A percentile compares a stretch with the other conserved stretches of the same genome.
phyloP scores from a whole-genome alignment of 768 basidiomycete species.

The Naematelia encephala region DNA sequence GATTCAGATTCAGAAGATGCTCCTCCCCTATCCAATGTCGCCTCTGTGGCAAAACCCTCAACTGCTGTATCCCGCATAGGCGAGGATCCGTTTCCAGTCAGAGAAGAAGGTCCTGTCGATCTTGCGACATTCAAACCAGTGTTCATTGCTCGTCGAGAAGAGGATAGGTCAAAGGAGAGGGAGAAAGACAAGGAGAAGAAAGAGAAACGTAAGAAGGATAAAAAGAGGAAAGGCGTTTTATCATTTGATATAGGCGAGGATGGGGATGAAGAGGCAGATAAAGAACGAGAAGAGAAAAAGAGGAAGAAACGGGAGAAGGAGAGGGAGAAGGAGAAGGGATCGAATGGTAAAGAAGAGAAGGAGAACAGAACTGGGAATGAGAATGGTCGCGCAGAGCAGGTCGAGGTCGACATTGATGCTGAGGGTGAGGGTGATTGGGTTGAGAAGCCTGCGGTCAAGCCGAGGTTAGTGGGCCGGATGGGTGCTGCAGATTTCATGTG shows the following conservation, averaged over 20 bases:
- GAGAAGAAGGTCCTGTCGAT: slow-evolving; percentile 54
- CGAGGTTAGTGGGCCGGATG: slow-evolving; percentile 58
- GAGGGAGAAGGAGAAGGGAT: slow-evolving; percentile 51
- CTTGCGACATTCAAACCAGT: slow-evolving; percentile 79
- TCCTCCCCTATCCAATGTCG: background rate
- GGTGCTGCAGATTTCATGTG: slow-evolving; percentile 73
- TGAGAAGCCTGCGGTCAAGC: slow-evolving; percentile 38
- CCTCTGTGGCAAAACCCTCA: background rate
- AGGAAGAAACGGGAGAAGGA: slow-evolving; percentile 28
- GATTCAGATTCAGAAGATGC: slow-evolving; percentile 69
- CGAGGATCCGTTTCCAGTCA: slow-evolving; percentile 17
- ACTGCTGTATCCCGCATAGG: background rate
- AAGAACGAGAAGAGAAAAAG: slow-evolving; percentile 47
- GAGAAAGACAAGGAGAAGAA: slow-evolving; percentile 51
- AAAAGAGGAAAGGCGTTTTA: slow-evolving; percentile 59
- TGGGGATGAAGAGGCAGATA: slow-evolving; percentile 57
- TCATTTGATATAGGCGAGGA: slow-evolving; percentile 64
- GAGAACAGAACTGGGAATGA: background rate
- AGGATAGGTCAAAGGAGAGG: slow-evolving; percentile 51
- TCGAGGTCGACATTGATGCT: background rate
- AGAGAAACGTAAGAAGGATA: slow-evolving; percentile 56
- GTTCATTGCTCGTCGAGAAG: slow-evolving; percentile 58
- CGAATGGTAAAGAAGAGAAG: slow-evolving; percentile 52
- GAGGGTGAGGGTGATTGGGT: slow-evolving; percentile 42
- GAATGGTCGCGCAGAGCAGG: background rate